Conservation (phyloP, 768 basidiomycete genomes). For the Rubroboletus satanas region DNA sequence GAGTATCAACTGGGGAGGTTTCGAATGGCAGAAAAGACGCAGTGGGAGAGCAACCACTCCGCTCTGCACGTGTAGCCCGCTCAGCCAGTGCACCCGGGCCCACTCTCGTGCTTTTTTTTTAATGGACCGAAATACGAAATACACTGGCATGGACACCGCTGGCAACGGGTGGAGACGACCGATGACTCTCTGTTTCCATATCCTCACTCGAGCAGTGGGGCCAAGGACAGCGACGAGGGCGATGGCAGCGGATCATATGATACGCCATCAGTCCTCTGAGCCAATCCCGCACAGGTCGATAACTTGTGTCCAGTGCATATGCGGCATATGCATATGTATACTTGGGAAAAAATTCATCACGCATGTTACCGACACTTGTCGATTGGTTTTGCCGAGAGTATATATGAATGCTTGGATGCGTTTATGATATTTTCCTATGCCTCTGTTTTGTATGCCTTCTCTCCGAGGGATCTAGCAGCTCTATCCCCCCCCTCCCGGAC, state of each 20-base stretch:
- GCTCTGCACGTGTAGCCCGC: slow-evolving; percentile 12
- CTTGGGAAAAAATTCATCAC: too few species aligned
- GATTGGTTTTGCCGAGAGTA: neutral
- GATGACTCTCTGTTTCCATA: too few species aligned
- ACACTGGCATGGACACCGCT: too few species aligned
- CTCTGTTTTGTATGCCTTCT: neutral
- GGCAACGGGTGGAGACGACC: too few species aligned
- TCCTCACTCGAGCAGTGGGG: too few species aligned
- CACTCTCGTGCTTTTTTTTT: neutral
- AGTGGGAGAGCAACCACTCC: slow-evolving; percentile 2
- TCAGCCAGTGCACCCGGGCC: too few species aligned
- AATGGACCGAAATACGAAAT: neutral
- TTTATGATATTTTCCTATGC: neutral
- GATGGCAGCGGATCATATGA: too few species aligned
- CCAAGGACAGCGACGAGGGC: too few species aligned
- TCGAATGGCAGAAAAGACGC: slow-evolving; percentile 34
- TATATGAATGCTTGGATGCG: neutral
- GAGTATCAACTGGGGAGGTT: slow-evolving; percentile 11
- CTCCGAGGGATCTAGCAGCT: slow-evolving; percentile 2
- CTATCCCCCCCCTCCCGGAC: slow-evolving; percentile 1
- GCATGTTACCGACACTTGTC: neutral
- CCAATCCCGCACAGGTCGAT: neutral
- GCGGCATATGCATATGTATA: too few species aligned
- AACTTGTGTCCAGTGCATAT: too few species aligned
- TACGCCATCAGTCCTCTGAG: too few species aligned